These are phyloP conservation scores for Penicillium malachiteum DNA, from an alignment of 495 filamentous ascomycete genomes.

Conservation along the genomic window DNA sequence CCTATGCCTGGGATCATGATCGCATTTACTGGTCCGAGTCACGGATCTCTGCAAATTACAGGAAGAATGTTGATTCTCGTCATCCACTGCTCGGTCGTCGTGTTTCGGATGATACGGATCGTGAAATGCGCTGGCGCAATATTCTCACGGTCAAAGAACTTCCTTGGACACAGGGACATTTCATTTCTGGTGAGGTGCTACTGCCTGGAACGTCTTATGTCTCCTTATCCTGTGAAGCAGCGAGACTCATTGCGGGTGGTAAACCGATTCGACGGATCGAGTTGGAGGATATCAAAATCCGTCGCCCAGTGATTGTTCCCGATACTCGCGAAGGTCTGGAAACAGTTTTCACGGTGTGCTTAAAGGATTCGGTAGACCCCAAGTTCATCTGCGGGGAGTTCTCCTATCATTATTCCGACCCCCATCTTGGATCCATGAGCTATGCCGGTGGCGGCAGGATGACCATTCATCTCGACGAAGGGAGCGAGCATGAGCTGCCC, in stretches of 20 bases:
- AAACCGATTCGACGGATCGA: neutral
- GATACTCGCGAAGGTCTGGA: neutral
- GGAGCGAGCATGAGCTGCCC: no score
- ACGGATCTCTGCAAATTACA: constrained; percentile 17
- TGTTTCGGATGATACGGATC: neutral
- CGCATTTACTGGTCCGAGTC: constrained; percentile 47
- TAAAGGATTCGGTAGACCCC: no score
- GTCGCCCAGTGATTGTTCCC: neutral
- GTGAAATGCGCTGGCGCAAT: constrained; percentile 36
- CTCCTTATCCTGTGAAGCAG: constrained; percentile 44
- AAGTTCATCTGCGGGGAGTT: no score
- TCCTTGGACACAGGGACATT: constrained; percentile 26
- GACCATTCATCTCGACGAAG: no score
- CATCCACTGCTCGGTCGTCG: constrained; percentile 28
- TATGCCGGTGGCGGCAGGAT: no score
- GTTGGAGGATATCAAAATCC: neutral
- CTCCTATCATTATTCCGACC: no score
- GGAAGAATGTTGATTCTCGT: neutral
- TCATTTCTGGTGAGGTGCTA: constrained; percentile 26
- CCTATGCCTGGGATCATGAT: constrained; percentile 49
- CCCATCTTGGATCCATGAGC: no score
- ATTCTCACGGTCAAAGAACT: constrained; percentile 31
- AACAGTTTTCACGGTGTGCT: constrained; percentile 10
- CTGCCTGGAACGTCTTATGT: constrained; percentile 47
- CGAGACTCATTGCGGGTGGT: neutral